A percentile compares a stretch with the other conserved stretches of the same genome.
Conservation (phyloP, 208 protist species). For the Leishmania major region DNA sequence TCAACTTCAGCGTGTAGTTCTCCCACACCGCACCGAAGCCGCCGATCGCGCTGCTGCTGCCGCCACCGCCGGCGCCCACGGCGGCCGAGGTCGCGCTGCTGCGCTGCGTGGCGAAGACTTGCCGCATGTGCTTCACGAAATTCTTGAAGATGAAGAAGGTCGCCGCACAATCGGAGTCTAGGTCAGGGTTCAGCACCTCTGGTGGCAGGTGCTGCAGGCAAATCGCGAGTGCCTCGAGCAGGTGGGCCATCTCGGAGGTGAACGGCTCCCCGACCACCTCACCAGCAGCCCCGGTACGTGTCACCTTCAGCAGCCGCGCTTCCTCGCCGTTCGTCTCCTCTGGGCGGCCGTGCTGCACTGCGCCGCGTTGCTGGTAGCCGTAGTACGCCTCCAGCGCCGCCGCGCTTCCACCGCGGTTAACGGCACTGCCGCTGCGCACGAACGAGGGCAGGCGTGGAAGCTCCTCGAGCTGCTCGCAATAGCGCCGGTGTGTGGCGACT, state of each 20-base stretch:
- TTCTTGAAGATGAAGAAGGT: slow-evolving; percentile 90
- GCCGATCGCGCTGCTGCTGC: neutral
- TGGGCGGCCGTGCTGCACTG: neutral
- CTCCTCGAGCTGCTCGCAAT: slow-evolving; percentile 62
- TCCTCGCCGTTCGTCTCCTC: slow-evolving; percentile 13
- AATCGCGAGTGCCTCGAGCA: slow-evolving; percentile 65
- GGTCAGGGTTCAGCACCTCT: slow-evolving; percentile 77
- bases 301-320: slow-evolving; percentile 9
- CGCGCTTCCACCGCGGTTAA: neutral
- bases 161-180: slow-evolving; percentile 77
- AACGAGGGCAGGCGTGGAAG: slow-evolving; percentile 34
- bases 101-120: slow-evolving; percentile 73
- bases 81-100: slow-evolving; percentile 5
- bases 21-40: slow-evolving; percentile 54
- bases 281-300: slow-evolving; percentile 16
- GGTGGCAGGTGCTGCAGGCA: slow-evolving; percentile 80
- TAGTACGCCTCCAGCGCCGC: slow-evolving; percentile 7
- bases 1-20: slow-evolving; percentile 75
- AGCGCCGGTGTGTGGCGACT: slow-evolving; percentile 56
- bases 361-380: slow-evolving; percentile 9
- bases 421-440: neutral
- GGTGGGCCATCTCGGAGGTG: slow-evolving; percentile 78
- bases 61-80: neutral
- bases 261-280: slow-evolving; percentile 45
- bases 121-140: slow-evolving; percentile 70